Evolutionary conservation across 305 asterid species (phyloP).

Genomic region (Plantago coronopus): DNA sequence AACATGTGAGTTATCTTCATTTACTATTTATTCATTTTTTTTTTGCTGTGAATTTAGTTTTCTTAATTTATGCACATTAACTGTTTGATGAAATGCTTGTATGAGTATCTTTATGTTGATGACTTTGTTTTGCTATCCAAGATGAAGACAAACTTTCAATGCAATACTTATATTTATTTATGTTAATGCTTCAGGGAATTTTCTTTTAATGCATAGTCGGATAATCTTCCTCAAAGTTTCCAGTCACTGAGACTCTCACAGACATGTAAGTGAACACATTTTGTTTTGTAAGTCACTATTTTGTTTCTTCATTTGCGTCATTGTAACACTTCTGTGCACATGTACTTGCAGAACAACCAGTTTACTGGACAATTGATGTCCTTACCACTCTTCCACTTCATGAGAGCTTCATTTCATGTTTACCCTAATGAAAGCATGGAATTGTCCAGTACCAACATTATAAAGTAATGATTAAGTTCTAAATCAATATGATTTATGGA

Average conservation of each 20-base stretch:
- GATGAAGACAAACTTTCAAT: no score
- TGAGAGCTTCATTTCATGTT: constrained; percentile 41
- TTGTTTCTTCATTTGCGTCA: neutral
- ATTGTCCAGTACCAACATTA: neutral
- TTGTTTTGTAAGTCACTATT: neutral
- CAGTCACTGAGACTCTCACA: constrained; percentile 45
- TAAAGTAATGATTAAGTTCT: neutral
- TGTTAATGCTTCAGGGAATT: constrained; percentile 64
- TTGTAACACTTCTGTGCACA: constrained; percentile 28
- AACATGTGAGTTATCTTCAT: no score
- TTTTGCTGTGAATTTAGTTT: no score
- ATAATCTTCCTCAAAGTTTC: constrained; percentile 76
- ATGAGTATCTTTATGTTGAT: no score
- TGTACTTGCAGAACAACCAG: constrained; percentile 80
- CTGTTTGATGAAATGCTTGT: no score
- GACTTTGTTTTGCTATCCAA: no score
- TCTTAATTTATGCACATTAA: no score
- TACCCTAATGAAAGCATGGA: neutral
- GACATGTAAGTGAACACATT: constrained; percentile 52
- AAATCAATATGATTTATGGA: neutral
- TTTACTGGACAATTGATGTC: constrained; percentile 73
- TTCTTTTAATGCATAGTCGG: constrained; percentile 65
- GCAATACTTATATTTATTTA: no score
- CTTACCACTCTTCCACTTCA: constrained; percentile 79
- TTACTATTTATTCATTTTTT: no score